Evolutionary conservation across 371 early-diverging fungal species (phyloP).

Genomic region (Globomyces sp.): DNA sequence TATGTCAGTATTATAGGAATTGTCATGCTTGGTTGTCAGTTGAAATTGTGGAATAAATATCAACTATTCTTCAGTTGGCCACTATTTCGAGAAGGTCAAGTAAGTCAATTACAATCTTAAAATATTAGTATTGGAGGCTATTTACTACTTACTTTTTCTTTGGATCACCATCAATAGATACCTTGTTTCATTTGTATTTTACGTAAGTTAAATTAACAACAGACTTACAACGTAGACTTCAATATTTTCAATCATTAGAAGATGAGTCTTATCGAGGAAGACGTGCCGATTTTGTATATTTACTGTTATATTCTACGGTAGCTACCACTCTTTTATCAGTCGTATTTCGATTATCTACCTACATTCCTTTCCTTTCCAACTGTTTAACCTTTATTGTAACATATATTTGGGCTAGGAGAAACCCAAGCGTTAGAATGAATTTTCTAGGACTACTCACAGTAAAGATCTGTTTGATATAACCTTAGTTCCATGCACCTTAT

Average conservation of each 20-base stretch:
- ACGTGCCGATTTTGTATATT: constrained; percentile 89
- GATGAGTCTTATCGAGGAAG: constrained; percentile 88
- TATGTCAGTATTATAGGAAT: constrained; percentile 69
- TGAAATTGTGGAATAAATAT: constrained; percentile 55
- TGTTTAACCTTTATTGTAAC: constrained; percentile 84
- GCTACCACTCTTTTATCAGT: constrained; percentile 14
- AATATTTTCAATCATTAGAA: constrained; percentile 90
- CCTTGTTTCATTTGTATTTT: constrained; percentile 92
- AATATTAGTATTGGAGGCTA: constrained; percentile 83
- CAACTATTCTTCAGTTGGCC: constrained; percentile 81
- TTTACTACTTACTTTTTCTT: constrained; percentile 89
- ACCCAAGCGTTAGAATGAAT: constrained; percentile 79
- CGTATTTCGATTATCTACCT: constrained; percentile 5
- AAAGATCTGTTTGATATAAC: no score
- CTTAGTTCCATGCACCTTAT: constrained; percentile 81
- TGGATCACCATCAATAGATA: constrained; percentile 85
- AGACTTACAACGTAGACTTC: constrained; percentile 32
- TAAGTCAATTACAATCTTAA: constrained; percentile 59
- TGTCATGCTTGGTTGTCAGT: constrained; percentile 67
- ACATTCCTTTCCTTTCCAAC: constrained; percentile 80
- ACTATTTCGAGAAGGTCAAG: constrained; percentile 51
- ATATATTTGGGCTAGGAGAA: constrained; percentile 94
- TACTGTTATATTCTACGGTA: constrained; percentile 70
- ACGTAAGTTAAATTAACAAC: constrained; percentile 55
- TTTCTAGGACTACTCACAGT: constrained; percentile 81